Percentiles rank a stretch among this genome's conserved stretches.
Conservation (phyloP, 2,329 filamentous ascomycete genomes). For the Thermothelomyces thermophilus region DNA sequence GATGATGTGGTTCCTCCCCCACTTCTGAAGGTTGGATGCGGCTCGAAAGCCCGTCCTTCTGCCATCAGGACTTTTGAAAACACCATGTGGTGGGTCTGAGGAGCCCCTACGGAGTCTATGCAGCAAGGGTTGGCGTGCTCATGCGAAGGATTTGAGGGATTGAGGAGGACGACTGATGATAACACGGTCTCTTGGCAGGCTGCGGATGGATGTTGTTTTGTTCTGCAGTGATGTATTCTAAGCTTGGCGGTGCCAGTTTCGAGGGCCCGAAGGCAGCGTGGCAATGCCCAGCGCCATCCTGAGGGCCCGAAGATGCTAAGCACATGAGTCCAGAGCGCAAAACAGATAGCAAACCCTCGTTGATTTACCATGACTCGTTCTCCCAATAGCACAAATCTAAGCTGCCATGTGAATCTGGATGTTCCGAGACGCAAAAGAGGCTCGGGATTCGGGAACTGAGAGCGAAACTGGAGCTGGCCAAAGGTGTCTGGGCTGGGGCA, state of each 20-base stretch:
- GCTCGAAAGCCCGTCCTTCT: conserved; percentile 4
- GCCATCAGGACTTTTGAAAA: conserved; percentile 29
- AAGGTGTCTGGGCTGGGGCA: too few relatives aligned
- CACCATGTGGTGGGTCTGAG: conserved; percentile 41
- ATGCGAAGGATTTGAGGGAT: neutral
- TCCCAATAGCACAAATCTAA: too few relatives aligned
- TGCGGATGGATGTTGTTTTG: conserved; percentile 7
- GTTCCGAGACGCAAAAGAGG: too few relatives aligned
- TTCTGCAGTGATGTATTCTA: neutral
- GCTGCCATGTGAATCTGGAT: too few relatives aligned
- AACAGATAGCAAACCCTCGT: neutral
- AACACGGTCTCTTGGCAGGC: conserved; percentile 15
- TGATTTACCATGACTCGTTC: conserved; percentile 2
- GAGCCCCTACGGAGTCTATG: neutral
- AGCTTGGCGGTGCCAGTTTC: conserved; percentile 14
- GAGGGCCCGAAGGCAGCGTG: neutral
- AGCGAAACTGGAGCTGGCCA: too few relatives aligned
- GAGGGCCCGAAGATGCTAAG: neutral
- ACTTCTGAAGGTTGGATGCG: conserved; percentile 28
- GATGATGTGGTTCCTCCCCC: conserved; percentile 20
- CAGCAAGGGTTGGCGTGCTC: neutral
- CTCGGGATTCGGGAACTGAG: too few relatives aligned
- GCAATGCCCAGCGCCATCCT: neutral
- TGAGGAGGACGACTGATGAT: neutral
- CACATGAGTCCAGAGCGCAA: conserved; percentile 11